Conservation (phyloP, 768 basidiomycete genomes). For the Leccinum arenicola region DNA sequence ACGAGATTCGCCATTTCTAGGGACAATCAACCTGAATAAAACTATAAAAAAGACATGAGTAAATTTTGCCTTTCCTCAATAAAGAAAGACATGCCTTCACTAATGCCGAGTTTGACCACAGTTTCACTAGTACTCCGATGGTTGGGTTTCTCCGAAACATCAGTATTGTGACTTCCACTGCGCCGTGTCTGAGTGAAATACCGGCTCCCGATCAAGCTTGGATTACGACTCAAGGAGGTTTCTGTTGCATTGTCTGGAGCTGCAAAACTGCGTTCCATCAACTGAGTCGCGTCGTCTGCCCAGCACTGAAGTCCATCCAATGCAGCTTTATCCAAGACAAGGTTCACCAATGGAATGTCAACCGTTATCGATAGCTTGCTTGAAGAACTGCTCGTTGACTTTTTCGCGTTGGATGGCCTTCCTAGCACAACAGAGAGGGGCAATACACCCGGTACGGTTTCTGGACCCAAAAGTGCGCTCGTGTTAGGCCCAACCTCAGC, state of each 20-base stretch:
- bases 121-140: conserved; percentile 36
- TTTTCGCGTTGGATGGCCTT: conserved; percentile 8
- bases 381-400: background rate
- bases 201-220: conserved; percentile 75
- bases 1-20: conserved; percentile 36
- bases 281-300: conserved; percentile 82
- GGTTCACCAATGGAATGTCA: conserved; percentile 61
- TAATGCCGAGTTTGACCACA: conserved; percentile 47
- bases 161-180: conserved; percentile 39
- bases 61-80: background rate
- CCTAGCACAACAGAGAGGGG: conserved; percentile 25
- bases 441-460: conserved; percentile 9
- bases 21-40: conserved; percentile 47
- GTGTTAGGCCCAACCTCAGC: conserved; percentile 8
- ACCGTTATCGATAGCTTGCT: conserved; percentile 21
- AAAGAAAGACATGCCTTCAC: conserved; percentile 36
- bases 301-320: conserved; percentile 84
- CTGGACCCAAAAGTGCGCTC: conserved; percentile 26
- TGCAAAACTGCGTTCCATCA: conserved; percentile 47
- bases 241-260: conserved; percentile 25
- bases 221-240: conserved; percentile 44
- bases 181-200: conserved; percentile 55
- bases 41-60: conserved; percentile 21
- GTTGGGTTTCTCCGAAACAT: conserved; percentile 27
- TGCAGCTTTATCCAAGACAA: conserved; percentile 56